Evolutionary conservation across 2,329 filamentous ascomycete species (phyloP).

Genomic region (Chaetomiaceae sp.): DNA sequence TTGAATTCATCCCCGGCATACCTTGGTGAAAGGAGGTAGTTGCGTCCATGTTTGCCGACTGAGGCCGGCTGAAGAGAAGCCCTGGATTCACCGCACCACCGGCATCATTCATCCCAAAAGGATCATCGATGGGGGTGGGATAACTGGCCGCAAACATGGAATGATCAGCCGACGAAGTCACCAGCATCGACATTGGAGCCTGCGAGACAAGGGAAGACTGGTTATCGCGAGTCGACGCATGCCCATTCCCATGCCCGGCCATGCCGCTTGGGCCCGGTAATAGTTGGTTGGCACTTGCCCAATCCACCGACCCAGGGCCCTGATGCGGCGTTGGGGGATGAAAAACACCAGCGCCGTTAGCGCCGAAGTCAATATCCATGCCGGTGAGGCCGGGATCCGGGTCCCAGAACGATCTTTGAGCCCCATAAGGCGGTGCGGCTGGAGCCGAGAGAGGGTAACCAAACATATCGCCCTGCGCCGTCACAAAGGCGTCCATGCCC

Average conservation of each 20-base stretch:
- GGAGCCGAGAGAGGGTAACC: slow-evolving; percentile 58
- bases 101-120: slow-evolving; percentile 44
- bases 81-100: slow-evolving; percentile 54
- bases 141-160: slow-evolving; percentile 41
- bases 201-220: slow-evolving; percentile 50
- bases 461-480: slow-evolving; percentile 52
- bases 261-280: slow-evolving; percentile 46
- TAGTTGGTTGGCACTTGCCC: slow-evolving; percentile 52
- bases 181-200: slow-evolving; percentile 39
- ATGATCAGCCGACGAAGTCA: slow-evolving; percentile 36
- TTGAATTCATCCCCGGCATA: slow-evolving; percentile 29
- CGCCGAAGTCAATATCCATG: slow-evolving; percentile 58
- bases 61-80: slow-evolving; percentile 52
- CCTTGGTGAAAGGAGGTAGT: slow-evolving; percentile 31
- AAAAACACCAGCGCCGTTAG: slow-evolving; percentile 43
- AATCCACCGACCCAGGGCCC: slow-evolving; percentile 51
- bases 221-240: slow-evolving; percentile 35
- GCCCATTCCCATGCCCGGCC: slow-evolving; percentile 30
- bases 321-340: slow-evolving; percentile 40
- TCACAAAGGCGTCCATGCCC: slow-evolving; percentile 45
- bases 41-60: slow-evolving; percentile 43
- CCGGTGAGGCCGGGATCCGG: slow-evolving; percentile 46
- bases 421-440: slow-evolving; percentile 42
- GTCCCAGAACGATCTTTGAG: slow-evolving; percentile 53
- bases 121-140: slow-evolving; percentile 43